phyloP scores from a whole-genome alignment of 257 asterid genomes.

The Anisodus acutangulus region DNA sequence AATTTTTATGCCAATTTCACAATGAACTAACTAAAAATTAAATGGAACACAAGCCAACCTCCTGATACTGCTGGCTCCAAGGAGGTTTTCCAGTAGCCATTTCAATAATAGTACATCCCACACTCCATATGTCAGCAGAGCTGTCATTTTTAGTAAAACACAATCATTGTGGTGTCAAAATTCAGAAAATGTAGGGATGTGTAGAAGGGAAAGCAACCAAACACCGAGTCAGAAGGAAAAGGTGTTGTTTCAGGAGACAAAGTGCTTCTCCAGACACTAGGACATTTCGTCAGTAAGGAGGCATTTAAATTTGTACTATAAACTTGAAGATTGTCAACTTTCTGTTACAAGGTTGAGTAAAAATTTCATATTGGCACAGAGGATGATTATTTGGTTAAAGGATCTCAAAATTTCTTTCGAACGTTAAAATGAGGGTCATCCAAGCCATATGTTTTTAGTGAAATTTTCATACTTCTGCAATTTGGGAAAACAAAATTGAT shows the following conservation, averaged over 20 bases:
- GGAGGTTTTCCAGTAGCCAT: slow-evolving; percentile 99
- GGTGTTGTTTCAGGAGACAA: background rate
- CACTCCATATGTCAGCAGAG: slow-evolving; percentile 99
- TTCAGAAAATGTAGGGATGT: background rate
- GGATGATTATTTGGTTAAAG: slow-evolving; percentile 14
- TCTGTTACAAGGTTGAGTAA: background rate
- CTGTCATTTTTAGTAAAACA: slow-evolving; percentile 41
- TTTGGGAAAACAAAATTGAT: background rate
- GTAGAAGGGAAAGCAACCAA: slow-evolving; percentile 5
- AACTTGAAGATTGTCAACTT: background rate
- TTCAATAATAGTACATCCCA: slow-evolving; percentile 97
- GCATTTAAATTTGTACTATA: background rate
- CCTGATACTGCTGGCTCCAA: slow-evolving; percentile 99
- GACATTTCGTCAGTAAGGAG: slow-evolving; percentile 14
- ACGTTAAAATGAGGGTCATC: background rate
- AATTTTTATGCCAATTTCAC: slow-evolving; percentile 12
- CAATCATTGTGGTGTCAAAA: slow-evolving; percentile 1
- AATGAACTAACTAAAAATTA: slow-evolving; percentile 24
- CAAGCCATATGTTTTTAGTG: background rate
- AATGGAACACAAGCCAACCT: slow-evolving; percentile 38
- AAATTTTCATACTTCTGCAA: background rate
- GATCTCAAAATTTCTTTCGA: background rate
- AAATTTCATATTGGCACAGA: background rate
- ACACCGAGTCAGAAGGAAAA: background rate
- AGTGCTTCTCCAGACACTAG: background rate